Evolutionary conservation across 768 basidiomycete genomes (phyloP).

Genomic region (Ramaria rubella): DNA sequence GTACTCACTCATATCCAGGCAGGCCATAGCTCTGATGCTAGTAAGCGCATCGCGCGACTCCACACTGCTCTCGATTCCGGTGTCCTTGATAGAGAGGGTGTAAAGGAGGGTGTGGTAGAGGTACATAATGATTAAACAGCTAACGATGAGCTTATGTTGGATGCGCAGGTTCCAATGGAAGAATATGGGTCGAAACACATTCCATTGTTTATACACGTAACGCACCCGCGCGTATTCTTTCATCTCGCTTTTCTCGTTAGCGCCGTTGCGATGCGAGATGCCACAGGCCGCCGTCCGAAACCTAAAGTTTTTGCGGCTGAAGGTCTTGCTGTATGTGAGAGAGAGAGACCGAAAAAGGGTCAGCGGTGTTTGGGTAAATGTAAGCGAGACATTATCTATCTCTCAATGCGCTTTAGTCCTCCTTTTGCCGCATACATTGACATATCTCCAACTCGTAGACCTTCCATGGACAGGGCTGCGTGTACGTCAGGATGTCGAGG

Average conservation of each 20-base stretch:
- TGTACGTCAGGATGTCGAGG: constrained; percentile 34
- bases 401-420: neutral
- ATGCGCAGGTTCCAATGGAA: neutral
- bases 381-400: too few relatives aligned
- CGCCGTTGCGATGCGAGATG: constrained; percentile 61
- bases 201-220: constrained; percentile 49
- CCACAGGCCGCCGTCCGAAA: constrained; percentile 68
- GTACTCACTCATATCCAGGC: constrained; percentile 56
- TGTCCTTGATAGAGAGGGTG: constrained; percentile 29
- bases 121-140: constrained; percentile 18
- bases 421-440: neutral
- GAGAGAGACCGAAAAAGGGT: constrained; percentile 38
- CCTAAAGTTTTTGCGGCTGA: constrained; percentile 62
- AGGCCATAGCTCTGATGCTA: constrained; percentile 42
- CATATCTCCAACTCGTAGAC: constrained; percentile 29
- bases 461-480: constrained; percentile 46
- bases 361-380: constrained; percentile 14
- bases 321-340: constrained; percentile 28
- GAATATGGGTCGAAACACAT: constrained; percentile 31
- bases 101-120: constrained; percentile 34
- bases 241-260: constrained; percentile 62
- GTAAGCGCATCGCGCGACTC: constrained; percentile 47
- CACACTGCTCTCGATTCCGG: constrained; percentile 65
- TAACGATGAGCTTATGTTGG: neutral
- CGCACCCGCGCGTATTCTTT: constrained; percentile 62